phyloP scores from a whole-genome alignment of 2,329 filamentous ascomycete genomes.

The Fusarium kyushuense region DNA sequence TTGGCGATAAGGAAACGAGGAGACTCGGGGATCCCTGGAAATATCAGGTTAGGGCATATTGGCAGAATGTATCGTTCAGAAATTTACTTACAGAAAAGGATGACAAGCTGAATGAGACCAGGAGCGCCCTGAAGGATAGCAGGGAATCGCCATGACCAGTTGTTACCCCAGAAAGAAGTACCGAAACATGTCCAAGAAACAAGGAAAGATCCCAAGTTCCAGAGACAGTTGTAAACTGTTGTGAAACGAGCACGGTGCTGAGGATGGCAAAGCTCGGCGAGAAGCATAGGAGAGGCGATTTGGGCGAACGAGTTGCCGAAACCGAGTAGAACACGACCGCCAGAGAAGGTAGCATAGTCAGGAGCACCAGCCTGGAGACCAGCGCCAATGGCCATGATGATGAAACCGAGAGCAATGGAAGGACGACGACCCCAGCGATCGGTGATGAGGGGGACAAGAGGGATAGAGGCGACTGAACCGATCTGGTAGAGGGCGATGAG shows the following conservation, averaged over 20 bases:
- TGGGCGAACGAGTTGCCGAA: conserved; percentile 76
- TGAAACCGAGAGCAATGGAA: conserved; percentile 58
- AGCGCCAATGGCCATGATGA: conserved; percentile 56
- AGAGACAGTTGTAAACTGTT: conserved; percentile 75
- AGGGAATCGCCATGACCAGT: conserved; percentile 77
- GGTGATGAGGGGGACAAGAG: conserved; percentile 60
- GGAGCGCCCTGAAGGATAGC: conserved; percentile 72
- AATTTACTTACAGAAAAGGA: conserved; percentile 65
- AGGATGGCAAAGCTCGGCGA: conserved; percentile 75
- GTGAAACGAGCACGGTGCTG: conserved; percentile 76
- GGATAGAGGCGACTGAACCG: conserved; percentile 61
- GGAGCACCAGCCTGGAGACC: conserved; percentile 52
- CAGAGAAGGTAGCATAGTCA: conserved; percentile 57
- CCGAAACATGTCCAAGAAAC: conserved; percentile 74
- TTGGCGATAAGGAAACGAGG: conserved; percentile 74
- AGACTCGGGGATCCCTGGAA: conserved; percentile 67
- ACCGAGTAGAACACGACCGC: conserved; percentile 60
- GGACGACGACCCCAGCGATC: conserved; percentile 58
- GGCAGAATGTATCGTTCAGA: rapidly evolving
- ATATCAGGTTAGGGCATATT: neutral
- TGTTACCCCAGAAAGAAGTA: conserved; percentile 65
- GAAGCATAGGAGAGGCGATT: conserved; percentile 71
- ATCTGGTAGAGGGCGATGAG: conserved; percentile 66
- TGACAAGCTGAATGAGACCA: conserved; percentile 69
- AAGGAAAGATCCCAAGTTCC: conserved; percentile 71